phyloP scores from a whole-genome alignment of 129 eudicot species.

The Helianthus tuberosus region DNA sequence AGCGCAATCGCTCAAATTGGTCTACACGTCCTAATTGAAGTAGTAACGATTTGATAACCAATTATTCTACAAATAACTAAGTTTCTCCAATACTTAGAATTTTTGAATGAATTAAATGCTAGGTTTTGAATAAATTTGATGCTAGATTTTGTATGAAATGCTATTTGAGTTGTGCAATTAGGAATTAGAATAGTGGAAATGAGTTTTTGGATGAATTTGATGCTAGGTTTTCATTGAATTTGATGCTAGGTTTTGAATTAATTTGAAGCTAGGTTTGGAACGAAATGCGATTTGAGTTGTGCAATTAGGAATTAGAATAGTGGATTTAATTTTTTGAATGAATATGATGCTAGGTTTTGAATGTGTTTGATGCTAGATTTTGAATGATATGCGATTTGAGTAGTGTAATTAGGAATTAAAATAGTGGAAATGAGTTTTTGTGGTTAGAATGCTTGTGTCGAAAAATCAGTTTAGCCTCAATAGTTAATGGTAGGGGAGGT shows the following conservation, averaged over 20 bases:
- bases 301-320: background rate
- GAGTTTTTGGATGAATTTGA: background rate
- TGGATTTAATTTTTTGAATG: background rate
- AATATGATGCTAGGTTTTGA: background rate
- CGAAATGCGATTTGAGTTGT: constrained; percentile 24
- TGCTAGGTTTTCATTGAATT: too few relatives aligned
- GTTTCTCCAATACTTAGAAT: too few relatives aligned
- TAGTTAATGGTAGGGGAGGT: constrained; percentile 7
- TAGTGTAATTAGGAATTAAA: background rate
- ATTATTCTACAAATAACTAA: too few relatives aligned
- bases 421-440: constrained; percentile 4
- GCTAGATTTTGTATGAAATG: background rate
- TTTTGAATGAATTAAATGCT: too few relatives aligned
- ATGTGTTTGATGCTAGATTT: background rate
- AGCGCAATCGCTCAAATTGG: too few relatives aligned
- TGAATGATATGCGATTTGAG: constrained; percentile 25
- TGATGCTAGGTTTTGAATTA: too few relatives aligned
- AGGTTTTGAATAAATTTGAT: background rate
- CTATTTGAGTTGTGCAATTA: too few relatives aligned
- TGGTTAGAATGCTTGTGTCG: constrained; percentile 14
- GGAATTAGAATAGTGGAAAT: too few relatives aligned
- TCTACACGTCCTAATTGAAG: too few relatives aligned
- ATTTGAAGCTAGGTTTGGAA: background rate
- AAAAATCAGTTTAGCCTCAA: background rate
- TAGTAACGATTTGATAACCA: too few relatives aligned